Base-by-base conservation (phyloP, 306 rosid genomes). In the Casuarina equisetifolia region DNA sequence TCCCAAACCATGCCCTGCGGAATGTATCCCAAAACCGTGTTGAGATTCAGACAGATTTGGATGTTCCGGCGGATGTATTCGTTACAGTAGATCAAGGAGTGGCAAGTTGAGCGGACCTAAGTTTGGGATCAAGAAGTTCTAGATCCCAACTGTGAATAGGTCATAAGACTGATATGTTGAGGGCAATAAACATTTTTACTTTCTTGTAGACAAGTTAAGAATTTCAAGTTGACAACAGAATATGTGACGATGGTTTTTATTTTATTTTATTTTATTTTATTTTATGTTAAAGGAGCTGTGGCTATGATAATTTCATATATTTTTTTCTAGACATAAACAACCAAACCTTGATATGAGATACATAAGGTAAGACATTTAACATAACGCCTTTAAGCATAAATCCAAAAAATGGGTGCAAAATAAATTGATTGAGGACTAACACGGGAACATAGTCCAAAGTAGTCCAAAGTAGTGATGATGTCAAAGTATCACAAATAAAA, bases 81-180 rank as follows among this genome's bases (percentile, higher is more conserved):
- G 93, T 88, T 25, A 59, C 82, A 2, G 98, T 90, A 54, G 87
- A 90, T 84, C 98, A 94, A 79, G 84, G 84, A 61, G 52, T n/a
- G 16, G 35, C 36, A 46, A 76, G 44, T 53, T 90, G 11, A 64
- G 73, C 42, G 58, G 73, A 52, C 66, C 62, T 15, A 42, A 68
- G 43, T 8, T 58, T 82, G 68, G 76, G 73, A 58, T 48, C 63
- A 8, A n/a, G 17, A 36, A 69, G 11, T 73, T 9, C 38, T 59
- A 15, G 32, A 5, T 66, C 76, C 72, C 53, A 84, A 84, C 75
- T 86, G 85, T 82, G 85, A 61, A 84, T 85, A 75, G 68, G 69
- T 53, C 66, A 62, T 64, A 69, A 49, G 69, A 59, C 32, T 17
- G 63, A 19, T 20, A 9, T 36, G 20, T 57, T 57, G 19, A 9